Percentiles rank a stretch among this genome's conserved stretches.
These are phyloP conservation scores for Hemisphaericaspora subhashii DNA, from an alignment of 1,139 yeast species.

Conservation along the genomic window DNA sequence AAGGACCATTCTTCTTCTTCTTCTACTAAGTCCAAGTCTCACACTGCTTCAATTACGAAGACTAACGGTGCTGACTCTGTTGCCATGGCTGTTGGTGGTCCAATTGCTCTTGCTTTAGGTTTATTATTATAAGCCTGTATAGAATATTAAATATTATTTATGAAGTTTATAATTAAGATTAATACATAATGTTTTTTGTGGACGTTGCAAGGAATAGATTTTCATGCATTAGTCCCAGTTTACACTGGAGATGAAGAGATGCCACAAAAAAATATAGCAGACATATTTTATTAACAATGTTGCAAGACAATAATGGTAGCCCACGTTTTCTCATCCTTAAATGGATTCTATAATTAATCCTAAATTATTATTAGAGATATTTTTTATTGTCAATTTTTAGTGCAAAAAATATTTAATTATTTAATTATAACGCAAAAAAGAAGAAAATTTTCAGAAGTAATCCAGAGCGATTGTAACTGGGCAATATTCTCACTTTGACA, in stretches of 20 bases:
- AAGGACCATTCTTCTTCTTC: constrained; percentile 6
- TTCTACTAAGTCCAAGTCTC: constrained; percentile 11
- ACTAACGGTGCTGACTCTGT: constrained; percentile 18
- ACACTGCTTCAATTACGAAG: constrained; percentile 18
- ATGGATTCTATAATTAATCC: too few species aligned
- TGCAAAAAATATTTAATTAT: too few species aligned
- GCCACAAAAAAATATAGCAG: too few species aligned
- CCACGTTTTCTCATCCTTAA: not conserved
- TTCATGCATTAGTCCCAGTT: too few species aligned
- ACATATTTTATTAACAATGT: too few species aligned
- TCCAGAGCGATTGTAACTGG: too few species aligned
- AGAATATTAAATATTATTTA: not conserved
- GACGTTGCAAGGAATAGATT: too few species aligned
- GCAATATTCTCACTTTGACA: too few species aligned
- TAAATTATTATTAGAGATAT: not conserved
- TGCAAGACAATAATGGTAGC: not conserved
- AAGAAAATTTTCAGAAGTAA: too few species aligned
- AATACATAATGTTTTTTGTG: too few species aligned
- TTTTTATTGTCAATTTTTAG: too few species aligned
- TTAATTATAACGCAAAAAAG: not conserved
- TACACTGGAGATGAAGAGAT: too few species aligned
- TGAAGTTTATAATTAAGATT: not conserved
- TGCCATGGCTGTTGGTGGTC: constrained; percentile 15
- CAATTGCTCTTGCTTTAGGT: constrained; percentile 17
- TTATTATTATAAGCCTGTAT: constrained; percentile 14